Base-by-base conservation (phyloP, 2,329 filamentous ascomycete species). In the Juglanconis sp. region DNA sequence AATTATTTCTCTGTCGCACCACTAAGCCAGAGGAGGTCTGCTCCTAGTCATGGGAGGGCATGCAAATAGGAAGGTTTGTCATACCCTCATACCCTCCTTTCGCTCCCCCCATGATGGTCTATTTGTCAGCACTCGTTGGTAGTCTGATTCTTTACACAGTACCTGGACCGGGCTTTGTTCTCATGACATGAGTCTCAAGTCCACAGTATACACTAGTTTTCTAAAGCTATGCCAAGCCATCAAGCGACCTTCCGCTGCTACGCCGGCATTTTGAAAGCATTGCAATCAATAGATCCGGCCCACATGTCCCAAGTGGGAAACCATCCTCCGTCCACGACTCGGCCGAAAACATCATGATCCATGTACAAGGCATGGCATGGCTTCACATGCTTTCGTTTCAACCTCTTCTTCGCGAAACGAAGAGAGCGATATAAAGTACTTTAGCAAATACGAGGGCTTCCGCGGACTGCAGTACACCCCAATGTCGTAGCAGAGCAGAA, bases 201-300 rank as follows among this genome's bases (percentile, higher is more conserved):
- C n/a, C n/a, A n/a, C n/a, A n/a, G n/a, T n/a, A n/a, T n/a, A n/a
- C 24, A 24, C 24, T 24, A 24, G 24, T 24, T 24, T 24, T 32
- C 17, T 15, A 30, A 17, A 49, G 58, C 46, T 53, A 24, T 8
- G 11, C 50, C 50, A 53, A 53, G 35, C 5, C 30, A 32, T 53
- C 24, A 17, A 44, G 13, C 24, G 24, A 2, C 24, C 24, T 24
- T 24, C 24, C 24, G 24, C 2, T 24, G 24, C 24, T 24, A 24
- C 24, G 24, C 24, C 24, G 24, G 24, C 24, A 24, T 24, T 24
- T 24, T 24, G 24, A n/a, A 17, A 38, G 2, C 38, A 32, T 53
- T 13, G 38, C n/a, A 30, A 32, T 53, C 40, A 53, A 53, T 53
- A 53, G 52, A 53, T 15, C 38, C 52, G 52, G 52, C 17, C 32